Evolutionary conservation across 164 flowering plant genomes (phyloP).

Genomic region (Euptelea pleiosperma): DNA sequence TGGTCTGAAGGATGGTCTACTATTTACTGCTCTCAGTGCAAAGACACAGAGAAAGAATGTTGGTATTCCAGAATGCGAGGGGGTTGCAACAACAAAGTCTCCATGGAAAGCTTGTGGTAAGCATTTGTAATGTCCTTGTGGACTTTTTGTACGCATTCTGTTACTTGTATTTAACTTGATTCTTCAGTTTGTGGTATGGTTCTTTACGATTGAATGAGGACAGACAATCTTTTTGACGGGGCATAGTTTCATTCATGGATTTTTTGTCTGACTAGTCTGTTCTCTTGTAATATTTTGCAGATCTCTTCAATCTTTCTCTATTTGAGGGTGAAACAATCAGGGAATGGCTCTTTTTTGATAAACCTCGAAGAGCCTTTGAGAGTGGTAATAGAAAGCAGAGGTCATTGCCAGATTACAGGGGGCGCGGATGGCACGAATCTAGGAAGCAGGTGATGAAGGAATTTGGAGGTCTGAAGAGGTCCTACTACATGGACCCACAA

Average conservation of each 20-base stretch:
- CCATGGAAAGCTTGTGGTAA: slow-evolving; percentile 98
- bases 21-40: slow-evolving; percentile 83
- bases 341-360: slow-evolving; percentile 95
- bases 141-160: not conserved
- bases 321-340: slow-evolving; percentile 79
- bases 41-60: slow-evolving; percentile 78
- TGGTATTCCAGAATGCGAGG: slow-evolving; percentile 93
- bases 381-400: slow-evolving; percentile 93
- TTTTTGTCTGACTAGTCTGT: not conserved
- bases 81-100: slow-evolving; percentile 90
- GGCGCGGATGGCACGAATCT: slow-evolving; percentile 97
- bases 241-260: not conserved
- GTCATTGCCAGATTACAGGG: slow-evolving; percentile 86
- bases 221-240: not conserved
- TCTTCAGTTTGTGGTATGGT: slow-evolving; percentile 1
- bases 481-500: slow-evolving; percentile 96
- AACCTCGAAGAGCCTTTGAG: slow-evolving; percentile 92
- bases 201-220: not conserved
- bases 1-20: slow-evolving; percentile 77
- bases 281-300: slow-evolving; percentile 38
- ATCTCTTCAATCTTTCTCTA: slow-evolving; percentile 75
- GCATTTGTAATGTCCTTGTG: slow-evolving; percentile 2
- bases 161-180: not conserved
- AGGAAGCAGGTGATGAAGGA: slow-evolving; percentile 90
- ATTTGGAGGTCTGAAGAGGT: slow-evolving; percentile 77